A percentile compares a stretch with the other conserved stretches of the same genome.
phyloP scores from a whole-genome alignment of 2,329 filamentous ascomycete genomes.

The Ceratocystis lukuohia region DNA sequence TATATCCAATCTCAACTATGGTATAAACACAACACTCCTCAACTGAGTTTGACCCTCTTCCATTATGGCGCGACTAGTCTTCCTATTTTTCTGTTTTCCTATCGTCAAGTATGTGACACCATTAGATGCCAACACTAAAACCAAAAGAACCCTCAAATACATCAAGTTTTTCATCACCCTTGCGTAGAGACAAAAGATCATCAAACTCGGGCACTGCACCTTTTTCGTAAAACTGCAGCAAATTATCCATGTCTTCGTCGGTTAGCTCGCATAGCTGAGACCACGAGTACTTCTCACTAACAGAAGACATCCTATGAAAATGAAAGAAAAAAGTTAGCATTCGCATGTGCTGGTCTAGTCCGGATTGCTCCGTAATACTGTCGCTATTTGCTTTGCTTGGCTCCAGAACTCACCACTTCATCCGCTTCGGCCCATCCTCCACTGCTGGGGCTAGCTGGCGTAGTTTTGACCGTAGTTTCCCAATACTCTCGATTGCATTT shows the following conservation, averaged over 20 bases:
- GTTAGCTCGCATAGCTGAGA: conserved; percentile 73
- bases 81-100: background rate
- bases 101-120: background rate
- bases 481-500: conserved; percentile 73
- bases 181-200: conserved; percentile 41
- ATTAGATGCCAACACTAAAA: conserved; percentile 37
- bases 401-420: conserved; percentile 57
- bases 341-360: background rate
- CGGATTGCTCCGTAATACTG: too few relatives aligned
- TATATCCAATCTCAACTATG: background rate
- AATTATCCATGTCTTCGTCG: conserved; percentile 68
- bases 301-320: conserved; percentile 64
- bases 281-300: conserved; percentile 76
- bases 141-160: conserved; percentile 47
- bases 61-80: background rate
- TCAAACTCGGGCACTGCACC: conserved; percentile 44
- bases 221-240: conserved; percentile 60
- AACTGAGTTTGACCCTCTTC: too few relatives aligned
- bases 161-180: conserved; percentile 35
- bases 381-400: background rate
- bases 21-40: too few relatives aligned
- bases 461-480: conserved; percentile 63
- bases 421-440: conserved; percentile 70
- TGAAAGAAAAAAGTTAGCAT: conserved; percentile 19
- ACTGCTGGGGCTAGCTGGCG: conserved; percentile 58